These are phyloP conservation scores for Bremia lactucae DNA, from an alignment of 352 stramenopile species.

Conservation along the genomic window DNA sequence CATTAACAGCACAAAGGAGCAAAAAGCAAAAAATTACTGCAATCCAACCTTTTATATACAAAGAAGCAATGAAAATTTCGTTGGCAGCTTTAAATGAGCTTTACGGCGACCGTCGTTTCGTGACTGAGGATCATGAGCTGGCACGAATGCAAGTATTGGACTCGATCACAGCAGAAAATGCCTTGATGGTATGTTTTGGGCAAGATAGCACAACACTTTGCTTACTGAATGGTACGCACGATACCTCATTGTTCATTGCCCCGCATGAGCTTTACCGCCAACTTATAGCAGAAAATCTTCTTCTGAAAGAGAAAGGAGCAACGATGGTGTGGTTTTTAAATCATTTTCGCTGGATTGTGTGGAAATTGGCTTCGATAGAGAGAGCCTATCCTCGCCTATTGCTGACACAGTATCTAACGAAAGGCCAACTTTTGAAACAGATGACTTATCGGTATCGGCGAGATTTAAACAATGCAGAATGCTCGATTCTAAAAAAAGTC, in stretches of 20 bases:
- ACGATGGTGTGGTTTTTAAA: slow-evolving; percentile 55
- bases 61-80: slow-evolving; percentile 44
- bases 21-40: slow-evolving; percentile 15
- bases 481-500: slow-evolving; percentile 60
- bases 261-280: slow-evolving; percentile 27
- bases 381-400: slow-evolving; percentile 36
- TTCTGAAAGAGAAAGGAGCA: slow-evolving; percentile 22
- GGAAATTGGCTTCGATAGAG: slow-evolving; percentile 57
- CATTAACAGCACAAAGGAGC: background rate
- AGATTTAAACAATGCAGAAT: slow-evolving; percentile 38
- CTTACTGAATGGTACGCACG: slow-evolving; percentile 4
- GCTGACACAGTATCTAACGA: slow-evolving; percentile 44
- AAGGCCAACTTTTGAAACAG: slow-evolving; percentile 47
- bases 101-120: slow-evolving; percentile 1
- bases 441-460: slow-evolving; percentile 36
- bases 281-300: slow-evolving; percentile 19
- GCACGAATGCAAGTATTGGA: slow-evolving; percentile 16
- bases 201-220: slow-evolving; percentile 6
- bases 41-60: slow-evolving; percentile 12
- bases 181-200: slow-evolving; percentile 20
- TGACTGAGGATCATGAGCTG: background rate
- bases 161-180: slow-evolving; percentile 23
- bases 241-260: slow-evolving; percentile 6
- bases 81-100: slow-evolving; percentile 8
- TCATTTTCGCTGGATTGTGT: slow-evolving; percentile 66